phyloP scores from a whole-genome alignment of 768 basidiomycete species.

The Agaricus subrufescens region DNA sequence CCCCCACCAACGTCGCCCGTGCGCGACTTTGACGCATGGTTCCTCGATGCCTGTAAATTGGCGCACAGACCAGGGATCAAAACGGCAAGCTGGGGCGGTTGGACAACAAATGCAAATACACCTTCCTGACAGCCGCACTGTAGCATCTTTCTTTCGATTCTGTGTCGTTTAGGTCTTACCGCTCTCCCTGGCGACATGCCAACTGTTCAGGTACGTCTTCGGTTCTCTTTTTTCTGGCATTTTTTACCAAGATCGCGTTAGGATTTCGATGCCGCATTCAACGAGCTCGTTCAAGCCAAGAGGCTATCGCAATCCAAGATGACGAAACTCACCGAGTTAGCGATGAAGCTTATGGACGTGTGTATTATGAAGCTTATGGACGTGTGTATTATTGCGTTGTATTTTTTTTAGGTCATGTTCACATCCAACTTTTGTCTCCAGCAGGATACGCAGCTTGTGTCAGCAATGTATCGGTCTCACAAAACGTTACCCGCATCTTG shows the following conservation, averaged over 20 bases:
- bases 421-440: conserved; percentile 24
- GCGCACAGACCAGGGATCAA: conserved; percentile 19
- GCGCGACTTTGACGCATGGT: conserved; percentile 63
- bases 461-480: conserved; percentile 85
- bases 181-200: not conserved
- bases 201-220: conserved; percentile 6
- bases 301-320: conserved; percentile 88
- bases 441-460: conserved; percentile 86
- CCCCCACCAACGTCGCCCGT: conserved; percentile 67
- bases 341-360: conserved; percentile 76
- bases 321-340: conserved; percentile 66
- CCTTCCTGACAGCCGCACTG: conserved; percentile 3
- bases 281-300: conserved; percentile 78
- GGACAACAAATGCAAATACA: conserved; percentile 18
- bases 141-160: not conserved
- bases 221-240: conserved; percentile 1
- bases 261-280: conserved; percentile 79
- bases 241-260: conserved; percentile 25
- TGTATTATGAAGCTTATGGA: conserved; percentile 57
- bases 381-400: conserved; percentile 37
- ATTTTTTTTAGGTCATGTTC: not conserved
- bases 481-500: conserved; percentile 61
- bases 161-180: not conserved
- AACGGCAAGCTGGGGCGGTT: not conserved
- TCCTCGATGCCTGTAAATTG: conserved; percentile 1